phyloP scores from a whole-genome alignment of 176 grass and related monocot genomes.

The Phoenix dactylifera region DNA sequence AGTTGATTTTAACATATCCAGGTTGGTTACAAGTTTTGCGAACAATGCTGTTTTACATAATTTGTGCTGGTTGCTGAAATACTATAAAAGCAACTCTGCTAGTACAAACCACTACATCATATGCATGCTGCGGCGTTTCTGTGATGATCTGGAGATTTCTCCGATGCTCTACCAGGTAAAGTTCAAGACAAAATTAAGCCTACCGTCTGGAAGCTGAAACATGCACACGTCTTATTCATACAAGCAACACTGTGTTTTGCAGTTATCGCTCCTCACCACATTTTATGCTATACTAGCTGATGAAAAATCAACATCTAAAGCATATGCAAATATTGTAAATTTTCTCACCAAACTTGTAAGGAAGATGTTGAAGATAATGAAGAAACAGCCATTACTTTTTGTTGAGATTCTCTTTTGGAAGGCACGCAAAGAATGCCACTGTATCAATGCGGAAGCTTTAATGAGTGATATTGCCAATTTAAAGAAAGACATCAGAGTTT shows the following conservation, averaged over 20 bases:
- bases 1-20: constrained; percentile 78
- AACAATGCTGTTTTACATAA: constrained; percentile 88
- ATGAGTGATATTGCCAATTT: constrained; percentile 34
- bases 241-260: constrained; percentile 13
- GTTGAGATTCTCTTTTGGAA: constrained; percentile 96
- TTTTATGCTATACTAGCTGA: constrained; percentile 87
- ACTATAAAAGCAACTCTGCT: constrained; percentile 80
- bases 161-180: constrained; percentile 96
- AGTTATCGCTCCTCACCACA: constrained; percentile 74
- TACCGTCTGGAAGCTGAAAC: not conserved
- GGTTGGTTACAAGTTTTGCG: constrained; percentile 57
- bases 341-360: constrained; percentile 91
- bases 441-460: constrained; percentile 61
- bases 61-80: constrained; percentile 85
- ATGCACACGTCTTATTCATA: too few species aligned
- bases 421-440: constrained; percentile 78
- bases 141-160: constrained; percentile 77
- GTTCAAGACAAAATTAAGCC: not conserved
- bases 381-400: constrained; percentile 80
- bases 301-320: constrained; percentile 60
- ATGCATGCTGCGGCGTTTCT: constrained; percentile 86
- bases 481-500: constrained; percentile 40
- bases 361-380: constrained; percentile 76
- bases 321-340: constrained; percentile 62
- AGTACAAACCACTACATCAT: constrained; percentile 91